Base-by-base conservation (phyloP, 2,329 filamentous ascomycete genomes). In the Epichloe elymi region DNA sequence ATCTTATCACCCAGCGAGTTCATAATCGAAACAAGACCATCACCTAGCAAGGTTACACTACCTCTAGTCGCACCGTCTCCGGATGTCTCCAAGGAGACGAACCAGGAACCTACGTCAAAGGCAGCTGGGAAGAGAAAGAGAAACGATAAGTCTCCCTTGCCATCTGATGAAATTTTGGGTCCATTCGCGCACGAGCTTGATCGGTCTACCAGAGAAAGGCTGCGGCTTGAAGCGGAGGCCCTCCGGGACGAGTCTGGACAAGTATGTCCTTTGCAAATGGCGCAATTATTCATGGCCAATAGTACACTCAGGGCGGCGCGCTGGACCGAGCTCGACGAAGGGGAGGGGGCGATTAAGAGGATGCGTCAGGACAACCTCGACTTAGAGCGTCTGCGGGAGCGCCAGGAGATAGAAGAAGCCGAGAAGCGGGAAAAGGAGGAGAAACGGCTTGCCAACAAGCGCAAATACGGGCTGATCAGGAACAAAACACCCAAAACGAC, bases 361-460 rank as follows among this genome's bases (percentile, higher is more conserved):
- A 59, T 63, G 57, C 40, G 54, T 20, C 57, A 52, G 19, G 56
- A 56, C 0, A 53, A 36, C 2, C 44, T 62, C 35, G 55, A 62
- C 37, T 12, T 53, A 2, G 23, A 40, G n/a, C 49, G 48, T 20
- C 53, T 62, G 17, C 30, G 14, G 10, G 52, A 51, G 20, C 55
- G 49, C 48, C 52, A 53, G 3, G 45, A 53, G 20, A 55, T 58
- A 48, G 56, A 53, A 38, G 54, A 56, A 7, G 55, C 55, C 38
- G 37, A 30, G 2, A 52, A 41, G 23, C 49, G 51, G 12, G 42
- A 53, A 23, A 58, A 53, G 37, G 59, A 61, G 38, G 53, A 57
- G 45, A 51, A 53, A 23, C 56, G 57, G 10, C 47, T 53, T 35
- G 58, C 56, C 17, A 61, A 57, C 42, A 61, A 61, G 38, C 49